Base-by-base conservation (phyloP, 1,284 basidiomycete species). In the Amylostereum chailletii region DNA sequence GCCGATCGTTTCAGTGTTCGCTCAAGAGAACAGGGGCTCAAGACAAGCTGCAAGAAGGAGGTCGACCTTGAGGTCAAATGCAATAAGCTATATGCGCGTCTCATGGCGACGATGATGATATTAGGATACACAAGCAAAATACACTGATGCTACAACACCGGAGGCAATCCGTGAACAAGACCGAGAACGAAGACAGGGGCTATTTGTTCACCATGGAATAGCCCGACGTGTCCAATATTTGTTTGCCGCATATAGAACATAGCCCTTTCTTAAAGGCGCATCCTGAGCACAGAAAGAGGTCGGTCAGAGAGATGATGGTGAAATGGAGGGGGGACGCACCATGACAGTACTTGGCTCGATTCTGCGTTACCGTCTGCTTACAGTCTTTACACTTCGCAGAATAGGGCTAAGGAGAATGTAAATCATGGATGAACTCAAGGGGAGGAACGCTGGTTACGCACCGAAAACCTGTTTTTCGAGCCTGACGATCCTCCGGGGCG, bases 191-290 rank as follows among this genome's bases (percentile, higher is more conserved):
- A n/a, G 9, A 11, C 10, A 30, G 7, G 4, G 11, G 11, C 53
- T 74, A 90, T 63, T 90, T 90, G 67, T 77, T 79, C 34, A 85
- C 86, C 87, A 91, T 91, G 51, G 76, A 77, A 63, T 90, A 90
- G 57, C 85, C 81, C 2, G 76, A 78, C 3, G 85, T 90, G 62
- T 91, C 88, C 37, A 91, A 73, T 48, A 91, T 86, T 60, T 83
- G 70, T 61, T 88, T 89, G 57, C 87, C 89, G 57, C 88, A 91
- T 68, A 90, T 89, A 39, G 85, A 79, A 59, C 89, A 91, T 33
- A 84, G 65, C 9, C 88, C 88, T 59, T 86, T 88, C 71, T 83
- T 90, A 65, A 85, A 91, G 10, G 88, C 88, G 61, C 88, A 91
- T 33, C 86, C 89, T 90, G 51, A 49, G 42, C 11, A 48, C 38